Evolutionary conservation across 257 asterid species (phyloP).

Genomic region (Linaria vulgaris): DNA sequence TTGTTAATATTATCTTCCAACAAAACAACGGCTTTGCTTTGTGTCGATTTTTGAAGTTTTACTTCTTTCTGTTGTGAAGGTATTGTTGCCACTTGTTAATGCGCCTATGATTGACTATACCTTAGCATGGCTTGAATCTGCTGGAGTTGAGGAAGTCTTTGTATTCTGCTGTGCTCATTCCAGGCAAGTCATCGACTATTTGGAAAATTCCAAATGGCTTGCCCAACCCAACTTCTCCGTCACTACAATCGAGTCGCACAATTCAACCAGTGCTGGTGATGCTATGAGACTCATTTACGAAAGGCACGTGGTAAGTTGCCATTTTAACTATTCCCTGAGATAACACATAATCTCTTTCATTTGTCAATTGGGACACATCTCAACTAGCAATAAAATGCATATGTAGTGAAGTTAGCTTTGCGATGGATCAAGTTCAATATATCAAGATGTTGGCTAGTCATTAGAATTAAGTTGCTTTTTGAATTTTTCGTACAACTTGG

Average conservation of each 20-base stretch:
- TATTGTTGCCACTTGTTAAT: slow-evolving; percentile 79
- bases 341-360: too few relatives aligned
- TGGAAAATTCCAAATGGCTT: slow-evolving; percentile 72
- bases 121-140: slow-evolving; percentile 93
- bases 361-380: too few relatives aligned
- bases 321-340: not conserved
- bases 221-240: slow-evolving; percentile 68
- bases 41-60: slow-evolving; percentile 2
- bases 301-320: slow-evolving; percentile 68
- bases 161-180: slow-evolving; percentile 97
- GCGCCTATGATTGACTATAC: slow-evolving; percentile 95
- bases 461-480: not conserved
- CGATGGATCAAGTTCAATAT: not conserved
- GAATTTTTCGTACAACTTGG: not conserved
- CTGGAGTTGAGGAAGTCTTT: slow-evolving; percentile 93
- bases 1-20: too few relatives aligned
- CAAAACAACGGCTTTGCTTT: too few relatives aligned
- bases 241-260: slow-evolving; percentile 74
- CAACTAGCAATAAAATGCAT: not conserved
- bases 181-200: slow-evolving; percentile 78
- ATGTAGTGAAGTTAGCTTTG: slow-evolving; percentile 1
- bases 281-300: slow-evolving; percentile 86
- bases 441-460: not conserved
- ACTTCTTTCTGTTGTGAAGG: slow-evolving; percentile 39
- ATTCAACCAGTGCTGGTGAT: slow-evolving; percentile 88